Evolutionary conservation across 179 eudicot genomes (phyloP).

Genomic region (Camellia oleifera): DNA sequence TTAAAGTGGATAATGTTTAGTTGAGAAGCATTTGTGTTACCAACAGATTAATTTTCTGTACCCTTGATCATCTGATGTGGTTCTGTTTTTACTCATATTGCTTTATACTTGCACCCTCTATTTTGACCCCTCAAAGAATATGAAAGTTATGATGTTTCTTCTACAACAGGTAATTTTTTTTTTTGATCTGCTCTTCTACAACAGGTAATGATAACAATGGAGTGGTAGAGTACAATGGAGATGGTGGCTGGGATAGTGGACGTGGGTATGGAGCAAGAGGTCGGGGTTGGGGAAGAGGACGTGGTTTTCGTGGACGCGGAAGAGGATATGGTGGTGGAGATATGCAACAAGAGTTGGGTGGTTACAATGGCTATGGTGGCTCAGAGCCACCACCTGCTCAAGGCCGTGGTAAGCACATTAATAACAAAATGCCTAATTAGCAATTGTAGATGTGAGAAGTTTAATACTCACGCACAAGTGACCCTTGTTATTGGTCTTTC

Average conservation of each 20-base stretch:
- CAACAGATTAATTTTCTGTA: background rate
- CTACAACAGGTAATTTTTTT: background rate
- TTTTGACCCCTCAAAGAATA: background rate
- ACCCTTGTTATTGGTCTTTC: background rate
- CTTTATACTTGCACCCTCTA: background rate
- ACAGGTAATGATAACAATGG: slow-evolving; percentile 17
- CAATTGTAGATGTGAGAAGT: background rate
- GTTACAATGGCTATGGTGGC: slow-evolving; percentile 42
- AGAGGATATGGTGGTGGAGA: slow-evolving; percentile 39
- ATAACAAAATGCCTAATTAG: background rate
- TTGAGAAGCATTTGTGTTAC: background rate
- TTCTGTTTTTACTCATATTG: background rate
- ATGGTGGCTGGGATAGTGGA: slow-evolving; percentile 31
- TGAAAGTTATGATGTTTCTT: slow-evolving; percentile 14
- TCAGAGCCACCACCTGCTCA: slow-evolving; percentile 25
- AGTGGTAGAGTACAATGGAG: slow-evolving; percentile 18
- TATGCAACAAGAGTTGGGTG: slow-evolving; percentile 38
- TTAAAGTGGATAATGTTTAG: background rate
- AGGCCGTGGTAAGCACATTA: slow-evolving; percentile 45
- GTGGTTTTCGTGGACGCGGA: slow-evolving; percentile 44
- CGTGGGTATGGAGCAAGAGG: slow-evolving; percentile 48
- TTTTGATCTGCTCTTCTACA: too few species aligned
- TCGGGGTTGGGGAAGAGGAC: slow-evolving; percentile 46
- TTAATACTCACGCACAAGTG: background rate
- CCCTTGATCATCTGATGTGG: background rate